Evolutionary conservation across 768 basidiomycete genomes (phyloP), one percentile per base, ranked within the genome.

Genomic region (Termitomyces sp.): DNA sequence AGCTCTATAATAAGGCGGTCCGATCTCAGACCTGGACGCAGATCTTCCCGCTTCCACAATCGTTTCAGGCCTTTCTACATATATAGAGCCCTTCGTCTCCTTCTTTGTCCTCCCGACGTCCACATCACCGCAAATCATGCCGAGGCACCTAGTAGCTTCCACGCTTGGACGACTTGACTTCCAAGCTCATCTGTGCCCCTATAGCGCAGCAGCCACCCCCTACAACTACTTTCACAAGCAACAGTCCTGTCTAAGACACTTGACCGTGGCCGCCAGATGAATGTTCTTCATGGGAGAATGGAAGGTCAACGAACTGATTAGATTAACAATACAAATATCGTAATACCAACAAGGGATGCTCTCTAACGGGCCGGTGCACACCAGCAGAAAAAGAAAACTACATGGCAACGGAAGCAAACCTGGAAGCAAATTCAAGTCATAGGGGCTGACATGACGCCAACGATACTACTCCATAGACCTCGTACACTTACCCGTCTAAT

Each of bases 401-500:
- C 59, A 17, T 42, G 25, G 17, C 46, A 46, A 60, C 59, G 59
- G 59, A 60, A 54, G 48, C 57, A 58, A 50, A 29, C 47, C 47
- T 57, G 47, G 57, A 49, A 48, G 38, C 49, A 59, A 59, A 50
- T 40, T 20, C 14, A 42, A 29, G 14, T 20, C n/a, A 8, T 34
- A 34, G 4, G 34, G 7, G 34, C 34, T 34, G 7, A 5, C 34
- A 17, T 42, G 40, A 42, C 15, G 40, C 40, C 40, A 31, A 40
- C 14, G 8, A n/a, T 17, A 15, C 29, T 17, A 55, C 34, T 48
- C 20, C 38, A 10, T 20, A 42, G 25, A 38, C 32, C 14, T n/a
- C 17, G 2, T 29, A 17, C 25, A 14, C 12, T 29, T 29, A 48
- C 25, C 25, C 47, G 20, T 29, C 62, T 77, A 89, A 69, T 86